These are phyloP conservation scores for Platanthera zijinensis DNA, from an alignment of 106 monocot species.

Conservation along the genomic window DNA sequence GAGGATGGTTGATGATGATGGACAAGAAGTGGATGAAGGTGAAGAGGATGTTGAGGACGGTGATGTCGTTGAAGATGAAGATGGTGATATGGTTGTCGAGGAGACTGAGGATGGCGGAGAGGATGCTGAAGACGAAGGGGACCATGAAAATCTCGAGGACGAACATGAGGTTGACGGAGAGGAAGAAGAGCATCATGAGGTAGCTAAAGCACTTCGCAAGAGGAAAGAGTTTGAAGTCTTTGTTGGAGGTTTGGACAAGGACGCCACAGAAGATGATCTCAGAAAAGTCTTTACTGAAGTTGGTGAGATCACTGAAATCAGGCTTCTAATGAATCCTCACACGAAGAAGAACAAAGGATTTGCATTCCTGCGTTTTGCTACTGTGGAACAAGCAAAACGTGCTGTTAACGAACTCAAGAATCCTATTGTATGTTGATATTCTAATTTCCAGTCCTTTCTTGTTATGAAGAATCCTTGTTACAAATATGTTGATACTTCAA, in stretches of 20 bases:
- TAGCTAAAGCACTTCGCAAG: slow-evolving; percentile 64
- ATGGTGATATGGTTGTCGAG: slow-evolving; percentile 34
- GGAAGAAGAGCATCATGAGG: slow-evolving; percentile 65
- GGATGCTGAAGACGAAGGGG: slow-evolving; percentile 50
- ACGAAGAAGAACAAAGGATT: slow-evolving; percentile 96
- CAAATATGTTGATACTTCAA: neutral
- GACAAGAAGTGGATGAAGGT: slow-evolving; percentile 29
- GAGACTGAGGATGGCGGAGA: slow-evolving; percentile 52
- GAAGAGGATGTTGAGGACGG: slow-evolving; percentile 32
- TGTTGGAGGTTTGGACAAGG: slow-evolving; percentile 91
- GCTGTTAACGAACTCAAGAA: slow-evolving; percentile 60
- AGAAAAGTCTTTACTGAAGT: slow-evolving; percentile 65
- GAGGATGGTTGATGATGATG: slow-evolving; percentile 51
- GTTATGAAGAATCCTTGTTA: too few species aligned
- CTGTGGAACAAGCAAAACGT: slow-evolving; percentile 85
- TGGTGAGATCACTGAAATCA: slow-evolving; percentile 72
- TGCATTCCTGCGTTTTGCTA: slow-evolving; percentile 88
- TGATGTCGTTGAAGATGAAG: slow-evolving; percentile 38
- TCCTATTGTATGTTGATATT: slow-evolving; percentile 45
- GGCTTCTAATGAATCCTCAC: slow-evolving; percentile 69
- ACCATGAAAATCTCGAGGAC: slow-evolving; percentile 35
- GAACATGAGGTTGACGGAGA: slow-evolving; percentile 45
- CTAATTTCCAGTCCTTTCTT: too few species aligned
- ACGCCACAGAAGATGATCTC: slow-evolving; percentile 80
- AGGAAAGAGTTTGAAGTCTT: slow-evolving; percentile 95